Evolutionary conservation across 805 yeast species (phyloP), one percentile per base, ranked within the genome.

Genomic region (Saccharomycopsis fermentans): DNA sequence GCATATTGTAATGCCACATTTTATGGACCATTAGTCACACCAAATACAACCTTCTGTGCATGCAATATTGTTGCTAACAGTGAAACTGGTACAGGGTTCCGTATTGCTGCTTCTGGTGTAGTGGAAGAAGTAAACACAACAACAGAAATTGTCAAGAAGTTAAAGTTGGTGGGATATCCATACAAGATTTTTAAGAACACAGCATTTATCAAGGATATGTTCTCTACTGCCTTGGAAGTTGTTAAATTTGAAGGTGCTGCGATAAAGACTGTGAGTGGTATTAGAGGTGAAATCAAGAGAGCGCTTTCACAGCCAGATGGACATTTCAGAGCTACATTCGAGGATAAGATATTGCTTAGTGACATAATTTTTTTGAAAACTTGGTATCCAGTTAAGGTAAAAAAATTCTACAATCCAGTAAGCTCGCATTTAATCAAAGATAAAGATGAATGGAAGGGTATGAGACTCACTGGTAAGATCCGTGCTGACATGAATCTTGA

Each of bases 181-280:
- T 82, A 86, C 71, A 91, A 94, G 77, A 82, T 94, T 54, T 92
- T 86, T 82, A 85, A 90, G 68, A 94, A 94, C 73, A 94, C 99
- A 4, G 99, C 99, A 1, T 94, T 95, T 70, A 86, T 94, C 68
- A 92, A 90, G 73, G 97, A 92, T 67, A 94, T 94, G 99, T 94
- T 94, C 71, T 77, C 86, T 29, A 84, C 94, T 60, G 81, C 96
- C 0, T 77, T 94, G 72, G 99, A 94, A 73, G 96, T 92, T 59
- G 98, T 98, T 43, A 88, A 90, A 70, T 94, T 94, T 68, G 99
- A 94, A 74, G 99, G 99, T 59, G 99, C 99, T 0, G 85, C 90
- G 52, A 90, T 94, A 68, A 87, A 90, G 71, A 95, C 99, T 0
- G 99, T 94, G 4, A 88, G 96, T 6, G 99, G 99, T 61, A 90